phyloP scores from a whole-genome alignment of 768 basidiomycete genomes.

The Rhodocollybia butyracea region DNA sequence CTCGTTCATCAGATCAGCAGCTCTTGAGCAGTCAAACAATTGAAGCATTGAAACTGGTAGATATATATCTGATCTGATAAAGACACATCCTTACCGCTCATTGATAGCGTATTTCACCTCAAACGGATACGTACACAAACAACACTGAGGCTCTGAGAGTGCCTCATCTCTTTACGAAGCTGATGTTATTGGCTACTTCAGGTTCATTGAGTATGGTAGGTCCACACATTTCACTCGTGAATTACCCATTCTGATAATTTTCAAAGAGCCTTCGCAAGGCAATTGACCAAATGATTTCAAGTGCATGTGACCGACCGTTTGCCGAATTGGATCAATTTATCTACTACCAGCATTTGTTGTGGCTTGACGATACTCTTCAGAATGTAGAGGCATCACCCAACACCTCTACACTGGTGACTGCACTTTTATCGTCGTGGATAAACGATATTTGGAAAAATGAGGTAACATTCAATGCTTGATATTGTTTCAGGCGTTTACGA shows the following conservation, averaged over 20 bases:
- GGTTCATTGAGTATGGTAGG: not conserved
- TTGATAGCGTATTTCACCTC: not conserved
- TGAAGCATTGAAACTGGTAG: conserved; percentile 22
- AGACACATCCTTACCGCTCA: not conserved
- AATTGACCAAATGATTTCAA: not conserved
- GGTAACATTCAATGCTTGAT: too few species aligned
- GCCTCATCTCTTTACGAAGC: not conserved
- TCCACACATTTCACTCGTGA: not conserved
- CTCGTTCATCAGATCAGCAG: conserved; percentile 6
- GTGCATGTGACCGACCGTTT: not conserved
- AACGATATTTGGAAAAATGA: not conserved
- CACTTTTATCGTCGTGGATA: not conserved
- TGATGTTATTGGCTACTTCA: not conserved
- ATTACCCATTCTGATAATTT: not conserved
- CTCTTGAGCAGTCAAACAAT: conserved; percentile 6
- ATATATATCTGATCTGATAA: not conserved
- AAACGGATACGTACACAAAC: not conserved
- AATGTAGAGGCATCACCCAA: not conserved
- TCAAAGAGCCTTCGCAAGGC: not conserved
- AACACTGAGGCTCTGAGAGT: not conserved
- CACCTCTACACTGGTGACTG: not conserved
- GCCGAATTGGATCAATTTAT: not conserved
- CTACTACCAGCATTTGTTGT: not conserved
- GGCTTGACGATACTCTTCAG: not conserved
- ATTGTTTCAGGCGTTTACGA: too few species aligned